Conservation (phyloP, 1,284 basidiomycete species). For the Moesziomyces sp. region DNA sequence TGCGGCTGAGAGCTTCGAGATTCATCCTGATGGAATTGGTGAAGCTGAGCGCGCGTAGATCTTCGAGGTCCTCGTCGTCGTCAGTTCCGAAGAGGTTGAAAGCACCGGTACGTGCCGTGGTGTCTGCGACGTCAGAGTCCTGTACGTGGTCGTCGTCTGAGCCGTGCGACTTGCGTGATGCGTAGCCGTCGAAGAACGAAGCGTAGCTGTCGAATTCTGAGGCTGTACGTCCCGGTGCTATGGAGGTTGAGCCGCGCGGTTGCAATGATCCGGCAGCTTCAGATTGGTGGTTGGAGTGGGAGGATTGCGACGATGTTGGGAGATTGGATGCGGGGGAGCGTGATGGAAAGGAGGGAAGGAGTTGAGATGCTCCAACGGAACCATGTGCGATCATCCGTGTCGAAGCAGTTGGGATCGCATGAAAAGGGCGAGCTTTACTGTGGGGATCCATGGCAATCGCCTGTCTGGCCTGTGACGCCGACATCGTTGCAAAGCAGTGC, state of each 20-base stretch:
- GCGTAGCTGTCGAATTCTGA: conserved; percentile 10
- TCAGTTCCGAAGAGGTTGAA: not conserved
- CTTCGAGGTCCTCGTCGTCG: conserved; percentile 25
- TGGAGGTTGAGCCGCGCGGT: not conserved
- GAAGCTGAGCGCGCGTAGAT: conserved; percentile 14
- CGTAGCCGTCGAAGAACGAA: conserved; percentile 25
- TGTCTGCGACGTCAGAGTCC: too few relatives aligned
- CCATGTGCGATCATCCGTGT: conserved; percentile 2
- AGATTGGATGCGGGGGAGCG: not conserved
- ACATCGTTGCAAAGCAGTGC: too few relatives aligned
- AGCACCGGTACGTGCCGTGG: too few relatives aligned
- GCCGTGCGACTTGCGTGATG: not conserved
- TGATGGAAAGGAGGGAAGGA: conserved; percentile 7
- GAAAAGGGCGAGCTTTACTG: not conserved
- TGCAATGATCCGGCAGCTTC: not conserved
- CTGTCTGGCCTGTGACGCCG: too few relatives aligned
- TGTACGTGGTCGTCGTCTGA: not conserved
- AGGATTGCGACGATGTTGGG: not conserved
- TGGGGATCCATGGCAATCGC: too few relatives aligned
- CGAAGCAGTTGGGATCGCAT: conserved; percentile 4
- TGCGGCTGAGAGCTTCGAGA: conserved; percentile 19
- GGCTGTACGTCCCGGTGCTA: not conserved
- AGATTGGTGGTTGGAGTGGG: not conserved
- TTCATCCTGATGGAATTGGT: conserved; percentile 31
- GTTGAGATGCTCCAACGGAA: not conserved